Evolutionary conservation across 2,329 filamentous ascomycete species (phyloP).

Genomic region (Fusarium heterosporum): DNA sequence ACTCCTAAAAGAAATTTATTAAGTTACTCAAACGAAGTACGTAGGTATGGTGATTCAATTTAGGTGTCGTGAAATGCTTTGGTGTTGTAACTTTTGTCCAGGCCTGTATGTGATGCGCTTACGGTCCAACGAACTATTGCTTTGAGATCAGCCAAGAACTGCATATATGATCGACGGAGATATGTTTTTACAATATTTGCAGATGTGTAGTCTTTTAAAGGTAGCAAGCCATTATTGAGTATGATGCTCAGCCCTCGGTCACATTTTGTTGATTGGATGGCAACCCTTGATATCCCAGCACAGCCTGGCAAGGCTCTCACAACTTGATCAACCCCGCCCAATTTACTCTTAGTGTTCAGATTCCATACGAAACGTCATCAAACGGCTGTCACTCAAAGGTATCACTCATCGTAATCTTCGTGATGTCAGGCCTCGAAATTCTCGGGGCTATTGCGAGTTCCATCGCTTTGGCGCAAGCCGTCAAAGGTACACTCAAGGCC

Average conservation of each 20-base stretch:
- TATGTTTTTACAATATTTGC: too few species aligned
- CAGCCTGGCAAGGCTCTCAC: conserved; percentile 15
- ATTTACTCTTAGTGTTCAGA: neutral
- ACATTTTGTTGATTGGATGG: neutral
- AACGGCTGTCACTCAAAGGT: neutral
- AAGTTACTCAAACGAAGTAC: too few species aligned
- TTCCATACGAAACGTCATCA: neutral
- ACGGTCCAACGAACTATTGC: too few species aligned
- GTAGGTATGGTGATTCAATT: too few species aligned
- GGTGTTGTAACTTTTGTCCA: too few species aligned
- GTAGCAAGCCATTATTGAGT: too few species aligned
- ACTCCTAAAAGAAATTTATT: too few species aligned
- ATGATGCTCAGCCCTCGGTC: neutral
- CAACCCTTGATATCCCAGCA: neutral
- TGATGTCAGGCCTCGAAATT: conserved; percentile 29
- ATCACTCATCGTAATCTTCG: neutral
- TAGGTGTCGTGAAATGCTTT: too few species aligned
- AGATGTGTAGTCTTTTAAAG: too few species aligned
- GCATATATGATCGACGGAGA: too few species aligned
- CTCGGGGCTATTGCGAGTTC: conserved; percentile 28
- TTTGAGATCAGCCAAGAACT: too few species aligned
- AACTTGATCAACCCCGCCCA: neutral
- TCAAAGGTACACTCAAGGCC: conserved; percentile 18
- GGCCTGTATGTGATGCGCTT: too few species aligned
- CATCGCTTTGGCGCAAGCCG: conserved; percentile 16